phyloP scores from a whole-genome alignment of 2,329 filamentous ascomycete genomes.

The Pezicula radicicola region DNA sequence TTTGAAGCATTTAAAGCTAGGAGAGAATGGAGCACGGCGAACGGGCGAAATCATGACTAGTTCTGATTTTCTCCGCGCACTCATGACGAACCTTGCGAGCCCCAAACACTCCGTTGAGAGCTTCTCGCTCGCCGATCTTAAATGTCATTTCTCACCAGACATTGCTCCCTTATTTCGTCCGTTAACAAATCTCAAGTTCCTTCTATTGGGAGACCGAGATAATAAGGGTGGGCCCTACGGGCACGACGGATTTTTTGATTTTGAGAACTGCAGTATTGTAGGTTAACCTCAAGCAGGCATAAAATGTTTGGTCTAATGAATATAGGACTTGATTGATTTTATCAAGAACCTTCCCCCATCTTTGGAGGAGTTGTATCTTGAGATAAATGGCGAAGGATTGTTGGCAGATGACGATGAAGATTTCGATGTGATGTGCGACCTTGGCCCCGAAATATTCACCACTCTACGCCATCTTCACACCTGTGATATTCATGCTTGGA shows the following conservation, averaged over 20 bases:
- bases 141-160: neutral
- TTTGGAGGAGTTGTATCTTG: constrained; percentile 7
- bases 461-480: constrained; percentile 6
- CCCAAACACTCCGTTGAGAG: constrained; percentile 4
- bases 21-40: too few relatives aligned
- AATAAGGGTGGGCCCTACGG: neutral
- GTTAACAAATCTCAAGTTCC: constrained; percentile 10
- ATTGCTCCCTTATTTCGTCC: constrained; percentile 5
- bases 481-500: constrained; percentile 13
- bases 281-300: neutral
- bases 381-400: constrained; percentile 5
- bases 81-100: constrained; percentile 2
- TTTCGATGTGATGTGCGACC: constrained; percentile 7
- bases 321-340: constrained; percentile 1
- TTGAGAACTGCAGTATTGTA: constrained; percentile 3
- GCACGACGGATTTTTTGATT: constrained; percentile 3
- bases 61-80: neutral
- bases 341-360: constrained; percentile 8
- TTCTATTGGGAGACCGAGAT: constrained; percentile 8
- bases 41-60: neutral
- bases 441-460: constrained; percentile 7
- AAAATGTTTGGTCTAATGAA: neutral
- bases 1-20: constrained; percentile 1
- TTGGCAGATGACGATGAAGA: constrained; percentile 8
- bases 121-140: constrained; percentile 3